Conservation (phyloP, 345 rosid genomes). For the Syzygium oleosum region DNA sequence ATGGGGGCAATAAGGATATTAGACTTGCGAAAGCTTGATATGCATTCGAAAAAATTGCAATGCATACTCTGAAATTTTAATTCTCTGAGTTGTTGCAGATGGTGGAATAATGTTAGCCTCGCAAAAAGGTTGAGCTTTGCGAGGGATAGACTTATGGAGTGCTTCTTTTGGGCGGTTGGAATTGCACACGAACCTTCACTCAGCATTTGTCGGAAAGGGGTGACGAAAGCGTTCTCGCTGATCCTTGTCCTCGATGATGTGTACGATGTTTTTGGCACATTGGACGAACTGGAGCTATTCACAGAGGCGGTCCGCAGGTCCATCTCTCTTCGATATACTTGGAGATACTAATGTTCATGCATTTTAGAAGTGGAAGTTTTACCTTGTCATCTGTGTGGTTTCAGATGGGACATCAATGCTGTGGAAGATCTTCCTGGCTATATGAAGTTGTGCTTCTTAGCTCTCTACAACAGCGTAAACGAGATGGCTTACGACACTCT, state of each 20-base stretch:
- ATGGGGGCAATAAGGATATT: not conserved
- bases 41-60: not conserved
- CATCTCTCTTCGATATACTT: not conserved
- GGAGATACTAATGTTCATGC: not conserved
- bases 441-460: conserved; percentile 31
- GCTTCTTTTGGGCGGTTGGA: conserved; percentile 37
- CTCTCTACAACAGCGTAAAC: conserved; percentile 29
- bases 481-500: conserved; percentile 37
- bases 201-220: conserved; percentile 8
- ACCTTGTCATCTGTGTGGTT: not conserved
- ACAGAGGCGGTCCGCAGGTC: conserved; percentile 28
- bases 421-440: conserved; percentile 21
- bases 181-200: conserved; percentile 17
- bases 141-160: conserved; percentile 39
- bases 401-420: conserved; percentile 35
- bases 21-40: not conserved
- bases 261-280: conserved; percentile 31
- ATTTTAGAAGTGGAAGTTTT: not conserved
- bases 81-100: conserved; percentile 4
- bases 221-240: conserved; percentile 26
- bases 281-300: conserved; percentile 28
- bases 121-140: conserved; percentile 23
- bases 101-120: conserved; percentile 29
- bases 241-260: conserved; percentile 32
- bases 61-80: not conserved